Percentiles rank a stretch among this genome's conserved stretches.
Conservation (phyloP, 2,329 filamentous ascomycete species). For the Paecilomyces sp. region DNA sequence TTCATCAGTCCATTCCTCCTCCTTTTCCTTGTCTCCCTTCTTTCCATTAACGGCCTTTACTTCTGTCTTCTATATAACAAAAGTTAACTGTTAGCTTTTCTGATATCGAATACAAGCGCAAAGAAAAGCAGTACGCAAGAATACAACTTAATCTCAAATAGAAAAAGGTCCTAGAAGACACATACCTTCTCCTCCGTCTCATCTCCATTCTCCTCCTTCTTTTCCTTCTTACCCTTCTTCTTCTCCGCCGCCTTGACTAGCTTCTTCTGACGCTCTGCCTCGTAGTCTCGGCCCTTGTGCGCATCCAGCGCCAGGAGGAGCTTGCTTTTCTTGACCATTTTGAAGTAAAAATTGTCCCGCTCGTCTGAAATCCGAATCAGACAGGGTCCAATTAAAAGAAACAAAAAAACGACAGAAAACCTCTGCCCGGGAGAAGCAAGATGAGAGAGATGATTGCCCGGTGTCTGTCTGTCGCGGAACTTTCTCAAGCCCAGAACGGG, state of each 20-base stretch:
- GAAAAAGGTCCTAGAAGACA: background rate
- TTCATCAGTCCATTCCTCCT: slow-evolving; percentile 16
- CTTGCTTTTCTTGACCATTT: slow-evolving; percentile 50
- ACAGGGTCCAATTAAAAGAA: slow-evolving; percentile 1
- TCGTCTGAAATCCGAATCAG: background rate
- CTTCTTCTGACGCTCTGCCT: slow-evolving; percentile 70
- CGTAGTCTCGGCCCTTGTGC: slow-evolving; percentile 58
- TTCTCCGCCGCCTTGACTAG: slow-evolving; percentile 46
- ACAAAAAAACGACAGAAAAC: slow-evolving; percentile 5
- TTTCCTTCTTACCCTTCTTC: slow-evolving; percentile 29
- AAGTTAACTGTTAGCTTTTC: slow-evolving; percentile 26
- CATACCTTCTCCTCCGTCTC: background rate
- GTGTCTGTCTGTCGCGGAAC: slow-evolving; percentile 3
- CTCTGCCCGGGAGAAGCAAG: background rate
- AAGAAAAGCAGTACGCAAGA: background rate
- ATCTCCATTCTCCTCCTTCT: slow-evolving; percentile 10
- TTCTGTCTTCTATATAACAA: slow-evolving; percentile 1
- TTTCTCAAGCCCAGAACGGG: slow-evolving; percentile 4
- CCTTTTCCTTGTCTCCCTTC: slow-evolving; percentile 22
- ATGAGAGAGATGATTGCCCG: background rate
- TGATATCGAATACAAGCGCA: slow-evolving; percentile 1
- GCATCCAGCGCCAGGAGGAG: slow-evolving; percentile 52
- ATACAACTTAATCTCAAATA: background rate
- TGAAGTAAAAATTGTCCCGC: slow-evolving; percentile 7
- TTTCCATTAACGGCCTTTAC: slow-evolving; percentile 9